These are phyloP conservation scores for Suillus subalutaceus DNA, from an alignment of 768 basidiomycete species.

Conservation along the genomic window DNA sequence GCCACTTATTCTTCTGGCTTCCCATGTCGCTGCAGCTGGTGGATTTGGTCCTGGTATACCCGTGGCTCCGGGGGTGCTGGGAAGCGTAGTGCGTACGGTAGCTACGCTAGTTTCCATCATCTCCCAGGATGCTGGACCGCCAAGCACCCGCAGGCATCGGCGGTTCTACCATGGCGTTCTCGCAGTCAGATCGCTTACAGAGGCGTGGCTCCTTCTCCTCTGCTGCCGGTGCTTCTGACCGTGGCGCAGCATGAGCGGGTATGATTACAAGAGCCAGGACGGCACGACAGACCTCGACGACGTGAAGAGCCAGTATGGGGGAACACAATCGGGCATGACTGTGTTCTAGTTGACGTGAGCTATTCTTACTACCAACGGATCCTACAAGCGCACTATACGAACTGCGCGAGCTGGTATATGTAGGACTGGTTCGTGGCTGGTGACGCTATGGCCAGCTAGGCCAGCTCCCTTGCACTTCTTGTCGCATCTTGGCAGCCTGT, in stretches of 20 bases:
- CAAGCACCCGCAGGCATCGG: conserved; percentile 59
- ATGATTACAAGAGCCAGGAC: conserved; percentile 90
- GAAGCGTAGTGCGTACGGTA: conserved; percentile 76
- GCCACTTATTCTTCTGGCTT: conserved; percentile 91
- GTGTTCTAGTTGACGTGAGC: conserved; percentile 58
- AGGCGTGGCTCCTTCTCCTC: conserved; percentile 79
- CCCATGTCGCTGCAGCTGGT: conserved; percentile 74
- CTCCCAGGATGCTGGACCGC: conserved; percentile 85
- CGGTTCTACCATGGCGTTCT: conserved; percentile 70
- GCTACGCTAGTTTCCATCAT: conserved; percentile 92
- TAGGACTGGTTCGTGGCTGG: background rate
- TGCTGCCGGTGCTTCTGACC: conserved; percentile 72
- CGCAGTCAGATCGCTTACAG: conserved; percentile 88
- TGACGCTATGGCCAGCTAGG: background rate
- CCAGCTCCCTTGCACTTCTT: conserved; percentile 16
- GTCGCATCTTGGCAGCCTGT: conserved; percentile 19
- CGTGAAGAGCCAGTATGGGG: conserved; percentile 86
- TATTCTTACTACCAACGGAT: conserved; percentile 1
- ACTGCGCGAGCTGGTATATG: background rate
- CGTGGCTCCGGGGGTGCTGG: conserved; percentile 60
- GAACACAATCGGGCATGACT: conserved; percentile 83
- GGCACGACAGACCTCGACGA: conserved; percentile 80
- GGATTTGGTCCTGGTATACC: conserved; percentile 68
- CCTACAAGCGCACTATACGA: background rate
- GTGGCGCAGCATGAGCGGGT: conserved; percentile 76